A percentile compares a stretch with the other conserved stretches of the same genome.
Evolutionary conservation across 768 basidiomycete species (phyloP).

Genomic region (Cystofilobasidium capitatum): DNA sequence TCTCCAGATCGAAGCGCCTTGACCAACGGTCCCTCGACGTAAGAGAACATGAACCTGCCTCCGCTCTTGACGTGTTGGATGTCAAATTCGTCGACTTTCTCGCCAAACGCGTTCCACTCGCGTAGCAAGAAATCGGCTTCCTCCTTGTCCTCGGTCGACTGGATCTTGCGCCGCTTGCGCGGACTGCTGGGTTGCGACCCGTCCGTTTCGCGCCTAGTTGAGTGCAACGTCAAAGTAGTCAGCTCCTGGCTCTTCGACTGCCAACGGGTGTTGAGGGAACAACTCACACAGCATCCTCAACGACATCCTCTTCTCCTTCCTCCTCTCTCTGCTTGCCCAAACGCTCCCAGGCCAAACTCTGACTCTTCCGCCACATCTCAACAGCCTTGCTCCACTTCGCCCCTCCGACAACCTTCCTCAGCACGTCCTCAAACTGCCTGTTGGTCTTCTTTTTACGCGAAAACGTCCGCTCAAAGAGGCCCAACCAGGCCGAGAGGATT

Average conservation of each 20-base stretch:
- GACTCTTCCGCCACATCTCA: conserved; percentile 59
- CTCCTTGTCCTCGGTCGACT: conserved; percentile 7
- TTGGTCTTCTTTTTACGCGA: conserved; percentile 21
- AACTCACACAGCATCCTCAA: conserved; percentile 18
- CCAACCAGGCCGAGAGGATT: conserved; percentile 47
- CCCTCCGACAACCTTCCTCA: conserved; percentile 22
- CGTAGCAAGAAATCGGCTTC: conserved; percentile 15
- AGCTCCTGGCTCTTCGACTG: neutral
- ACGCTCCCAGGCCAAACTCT: conserved; percentile 34
- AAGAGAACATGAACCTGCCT: conserved; percentile 84
- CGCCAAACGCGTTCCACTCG: conserved; percentile 59
- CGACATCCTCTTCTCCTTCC: conserved; percentile 8
- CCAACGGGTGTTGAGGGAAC: neutral
- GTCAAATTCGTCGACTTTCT: conserved; percentile 68
- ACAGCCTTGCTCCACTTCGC: conserved; percentile 40
- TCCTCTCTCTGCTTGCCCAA: conserved; percentile 13
- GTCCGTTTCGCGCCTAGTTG: conserved; percentile 10
- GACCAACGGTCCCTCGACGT: conserved; percentile 91
- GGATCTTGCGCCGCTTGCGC: conserved; percentile 23
- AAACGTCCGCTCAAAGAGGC: conserved; percentile 25
- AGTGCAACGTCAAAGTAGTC: neutral
- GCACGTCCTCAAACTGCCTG: conserved; percentile 20
- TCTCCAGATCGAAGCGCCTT: conserved; percentile 77
- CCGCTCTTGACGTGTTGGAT: conserved; percentile 73
- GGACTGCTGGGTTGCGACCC: conserved; percentile 4